Percentiles rank a stretch among this genome's conserved stretches.
Evolutionary conservation across 108 stramenopile species (phyloP).

Genomic region (Mediolabrus comicus): DNA sequence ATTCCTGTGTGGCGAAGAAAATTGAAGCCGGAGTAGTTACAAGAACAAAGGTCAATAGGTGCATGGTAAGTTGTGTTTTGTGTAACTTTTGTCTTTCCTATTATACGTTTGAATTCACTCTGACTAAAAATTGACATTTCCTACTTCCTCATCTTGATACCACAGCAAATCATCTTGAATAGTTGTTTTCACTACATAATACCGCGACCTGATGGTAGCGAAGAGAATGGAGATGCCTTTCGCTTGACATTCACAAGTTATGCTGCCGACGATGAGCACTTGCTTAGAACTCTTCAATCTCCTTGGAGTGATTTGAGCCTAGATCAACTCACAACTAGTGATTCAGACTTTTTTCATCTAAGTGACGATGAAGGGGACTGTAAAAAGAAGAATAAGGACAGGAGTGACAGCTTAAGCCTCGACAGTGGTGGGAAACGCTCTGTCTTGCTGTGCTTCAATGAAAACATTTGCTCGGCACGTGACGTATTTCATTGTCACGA

Average conservation of each 20-base stretch:
- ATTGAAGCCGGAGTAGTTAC: conserved; percentile 81
- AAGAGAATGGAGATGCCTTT: conserved; percentile 77
- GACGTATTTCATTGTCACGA: conserved; percentile 90
- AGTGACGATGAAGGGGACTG: conserved; percentile 55
- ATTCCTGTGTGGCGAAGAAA: conserved; percentile 73
- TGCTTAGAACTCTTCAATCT: conserved; percentile 53
- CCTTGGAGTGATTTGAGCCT: conserved; percentile 75
- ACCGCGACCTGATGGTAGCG: conserved; percentile 77
- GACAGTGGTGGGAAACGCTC: conserved; percentile 65
- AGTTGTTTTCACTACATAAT: conserved; percentile 92
- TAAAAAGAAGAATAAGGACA: conserved; percentile 19
- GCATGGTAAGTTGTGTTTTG: too few species aligned
- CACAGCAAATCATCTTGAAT: conserved; percentile 89
- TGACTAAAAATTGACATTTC: too few species aligned
- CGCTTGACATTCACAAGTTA: conserved; percentile 50
- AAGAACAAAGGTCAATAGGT: conserved; percentile 86
- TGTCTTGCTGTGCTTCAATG: conserved; percentile 88
- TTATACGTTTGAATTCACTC: too few species aligned
- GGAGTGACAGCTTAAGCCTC: conserved; percentile 26
- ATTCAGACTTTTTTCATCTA: not conserved
- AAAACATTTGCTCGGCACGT: conserved; percentile 82
- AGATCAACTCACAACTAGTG: conserved; percentile 14
- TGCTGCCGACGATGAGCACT: conserved; percentile 58
- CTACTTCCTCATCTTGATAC: too few species aligned
- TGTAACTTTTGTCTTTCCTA: too few species aligned